phyloP scores from a whole-genome alignment of 352 stramenopile species.

The Globisporangium spinosum region DNA sequence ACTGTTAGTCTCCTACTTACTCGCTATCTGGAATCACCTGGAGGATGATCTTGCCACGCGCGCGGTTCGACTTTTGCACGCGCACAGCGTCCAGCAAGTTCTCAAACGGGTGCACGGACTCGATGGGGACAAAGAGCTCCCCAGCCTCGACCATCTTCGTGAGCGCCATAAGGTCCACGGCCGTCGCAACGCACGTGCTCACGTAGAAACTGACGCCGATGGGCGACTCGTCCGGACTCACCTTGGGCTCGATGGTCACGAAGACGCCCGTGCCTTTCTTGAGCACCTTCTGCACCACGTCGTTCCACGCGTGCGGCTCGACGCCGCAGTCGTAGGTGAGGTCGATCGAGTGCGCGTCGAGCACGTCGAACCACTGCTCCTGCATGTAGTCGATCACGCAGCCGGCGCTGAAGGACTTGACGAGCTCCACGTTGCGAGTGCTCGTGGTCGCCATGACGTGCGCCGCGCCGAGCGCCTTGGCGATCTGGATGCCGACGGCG shows the following conservation, averaged over 20 bases:
- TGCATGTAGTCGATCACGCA: too few relatives aligned
- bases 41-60: slow-evolving; percentile 7
- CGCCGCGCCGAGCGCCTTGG: too few relatives aligned
- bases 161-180: neutral
- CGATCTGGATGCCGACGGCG: too few relatives aligned
- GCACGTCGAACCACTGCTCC: too few relatives aligned
- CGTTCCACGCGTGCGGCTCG: neutral
- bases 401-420: too few relatives aligned
- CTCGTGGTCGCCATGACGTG: too few relatives aligned
- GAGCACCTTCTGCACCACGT: neutral
- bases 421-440: too few relatives aligned
- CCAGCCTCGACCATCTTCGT: neutral
- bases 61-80: neutral
- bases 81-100: neutral
- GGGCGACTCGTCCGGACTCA: neutral
- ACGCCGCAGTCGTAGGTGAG: slow-evolving; percentile 4
- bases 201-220: neutral
- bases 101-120: slow-evolving; percentile 5
- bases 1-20: neutral
- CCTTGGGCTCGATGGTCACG: neutral
- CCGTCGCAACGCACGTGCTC: neutral
- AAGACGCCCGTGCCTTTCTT: slow-evolving; percentile 4
- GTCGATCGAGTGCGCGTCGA: neutral
- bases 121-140: neutral
- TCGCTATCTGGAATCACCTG: neutral